A percentile compares a stretch with the other conserved stretches of the same genome.
Evolutionary conservation across 306 rosid genomes (phyloP).

Genomic region (Styphnolobium japonicum): DNA sequence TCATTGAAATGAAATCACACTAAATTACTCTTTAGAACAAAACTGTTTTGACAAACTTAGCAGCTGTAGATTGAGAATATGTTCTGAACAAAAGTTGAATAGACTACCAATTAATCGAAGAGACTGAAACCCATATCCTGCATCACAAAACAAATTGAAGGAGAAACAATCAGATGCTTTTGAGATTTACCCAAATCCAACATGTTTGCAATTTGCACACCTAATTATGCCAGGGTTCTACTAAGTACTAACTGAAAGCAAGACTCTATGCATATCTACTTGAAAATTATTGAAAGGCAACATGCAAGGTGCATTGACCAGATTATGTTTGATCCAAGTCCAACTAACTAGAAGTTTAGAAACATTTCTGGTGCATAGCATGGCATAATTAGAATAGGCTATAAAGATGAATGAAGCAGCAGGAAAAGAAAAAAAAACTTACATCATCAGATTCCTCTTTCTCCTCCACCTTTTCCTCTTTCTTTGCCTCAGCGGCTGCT

Average conservation of each 20-base stretch:
- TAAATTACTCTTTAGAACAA: slow-evolving; percentile 20
- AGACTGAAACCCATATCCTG: slow-evolving; percentile 91
- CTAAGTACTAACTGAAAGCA: background rate
- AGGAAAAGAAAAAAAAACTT: slow-evolving; percentile 5
- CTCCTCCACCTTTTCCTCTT: slow-evolving; percentile 79
- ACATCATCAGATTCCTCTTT: slow-evolving; percentile 83
- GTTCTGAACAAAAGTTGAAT: background rate
- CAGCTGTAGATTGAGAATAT: background rate
- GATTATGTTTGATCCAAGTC: background rate
- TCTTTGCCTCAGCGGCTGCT: slow-evolving; percentile 65
- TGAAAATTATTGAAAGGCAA: background rate
- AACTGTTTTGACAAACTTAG: slow-evolving; percentile 16
- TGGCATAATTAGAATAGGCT: background rate
- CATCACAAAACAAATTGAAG: slow-evolving; percentile 25
- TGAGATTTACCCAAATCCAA: background rate
- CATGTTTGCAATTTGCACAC: background rate
- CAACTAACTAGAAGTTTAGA: background rate
- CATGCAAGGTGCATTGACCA: background rate
- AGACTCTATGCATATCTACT: background rate
- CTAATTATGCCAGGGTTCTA: background rate
- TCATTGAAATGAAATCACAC: background rate
- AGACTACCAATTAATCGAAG: slow-evolving; percentile 51
- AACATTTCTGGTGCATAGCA: background rate
- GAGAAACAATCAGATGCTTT: slow-evolving; percentile 1
- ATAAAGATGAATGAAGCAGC: background rate